A percentile compares a stretch with the other conserved stretches of the same genome.
Evolutionary conservation across 495 filamentous ascomycete genomes (phyloP).

Genomic region (Alectoria sarmentosa): DNA sequence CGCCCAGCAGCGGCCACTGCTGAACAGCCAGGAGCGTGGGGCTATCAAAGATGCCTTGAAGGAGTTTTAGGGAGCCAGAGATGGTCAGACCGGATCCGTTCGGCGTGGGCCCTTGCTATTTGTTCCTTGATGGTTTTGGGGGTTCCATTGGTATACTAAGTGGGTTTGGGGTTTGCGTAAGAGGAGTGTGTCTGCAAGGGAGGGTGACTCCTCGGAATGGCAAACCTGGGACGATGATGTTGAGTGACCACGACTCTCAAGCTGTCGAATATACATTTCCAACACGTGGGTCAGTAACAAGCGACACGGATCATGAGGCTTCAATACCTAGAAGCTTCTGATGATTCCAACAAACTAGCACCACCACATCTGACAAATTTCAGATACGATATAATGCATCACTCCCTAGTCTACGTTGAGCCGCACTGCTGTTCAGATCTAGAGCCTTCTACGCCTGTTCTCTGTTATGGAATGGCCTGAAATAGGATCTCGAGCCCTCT

Average conservation of each 20-base stretch:
- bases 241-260: not conserved
- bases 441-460: no score
- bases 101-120: not conserved
- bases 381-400: no score
- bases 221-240: not conserved
- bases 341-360: no score
- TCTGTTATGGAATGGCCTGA: no score
- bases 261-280: not conserved
- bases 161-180: not conserved
- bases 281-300: not conserved
- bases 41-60: not conserved
- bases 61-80: not conserved
- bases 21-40: not conserved
- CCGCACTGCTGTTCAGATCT: no score
- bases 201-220: not conserved
- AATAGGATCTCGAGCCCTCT: no score
- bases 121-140: not conserved
- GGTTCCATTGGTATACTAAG: not conserved
- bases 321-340: not conserved
- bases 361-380: no score
- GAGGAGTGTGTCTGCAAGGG: not conserved
- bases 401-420: no score
- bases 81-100: accelerated
- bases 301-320: not conserved
- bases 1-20: not conserved